Conservation (phyloP, 768 basidiomycete species). For the Erythrobasidium yunnanense region DNA sequence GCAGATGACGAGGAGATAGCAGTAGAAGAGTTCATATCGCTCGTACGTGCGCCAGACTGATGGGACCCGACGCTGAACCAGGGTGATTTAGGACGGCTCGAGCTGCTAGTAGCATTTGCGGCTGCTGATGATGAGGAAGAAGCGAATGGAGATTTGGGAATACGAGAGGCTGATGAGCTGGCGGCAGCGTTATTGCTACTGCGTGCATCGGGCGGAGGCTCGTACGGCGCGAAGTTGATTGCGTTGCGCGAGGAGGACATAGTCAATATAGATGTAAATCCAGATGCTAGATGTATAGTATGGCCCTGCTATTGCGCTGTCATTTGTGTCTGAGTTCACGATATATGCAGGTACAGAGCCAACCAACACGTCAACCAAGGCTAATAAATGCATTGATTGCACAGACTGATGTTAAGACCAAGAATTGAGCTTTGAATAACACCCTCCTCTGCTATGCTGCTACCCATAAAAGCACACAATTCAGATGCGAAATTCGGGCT, state of each 20-base stretch:
- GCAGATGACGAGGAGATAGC: slow-evolving; percentile 1
- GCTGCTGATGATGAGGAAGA: neutral
- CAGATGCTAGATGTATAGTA: neutral
- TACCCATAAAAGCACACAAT: neutral
- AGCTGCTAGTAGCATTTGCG: neutral
- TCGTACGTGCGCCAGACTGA: slow-evolving; percentile 4
- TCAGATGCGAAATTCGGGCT: too few relatives aligned
- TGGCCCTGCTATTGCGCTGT: neutral
- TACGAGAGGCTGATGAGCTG: neutral
- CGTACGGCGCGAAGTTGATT: slow-evolving; percentile 13
- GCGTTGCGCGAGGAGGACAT: neutral
- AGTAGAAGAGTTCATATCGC: neutral
- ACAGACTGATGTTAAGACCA: too few relatives aligned
- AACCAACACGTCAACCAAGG: neutral
- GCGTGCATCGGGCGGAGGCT: neutral
- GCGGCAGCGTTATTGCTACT: too few relatives aligned
- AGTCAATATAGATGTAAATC: neutral
- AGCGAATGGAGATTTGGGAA: neutral
- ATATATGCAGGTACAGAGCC: neutral
- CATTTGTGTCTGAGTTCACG: neutral
- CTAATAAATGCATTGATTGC: too few relatives aligned
- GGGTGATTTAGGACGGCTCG: slow-evolving; percentile 8
- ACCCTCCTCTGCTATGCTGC: too few relatives aligned
- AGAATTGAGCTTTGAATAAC: too few relatives aligned
- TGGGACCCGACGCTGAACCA: slow-evolving; percentile 20